A percentile compares a stretch with the other conserved stretches of the same genome.
Evolutionary conservation across 1,284 basidiomycete species (phyloP).

Genomic region (Phlebopus sp.): DNA sequence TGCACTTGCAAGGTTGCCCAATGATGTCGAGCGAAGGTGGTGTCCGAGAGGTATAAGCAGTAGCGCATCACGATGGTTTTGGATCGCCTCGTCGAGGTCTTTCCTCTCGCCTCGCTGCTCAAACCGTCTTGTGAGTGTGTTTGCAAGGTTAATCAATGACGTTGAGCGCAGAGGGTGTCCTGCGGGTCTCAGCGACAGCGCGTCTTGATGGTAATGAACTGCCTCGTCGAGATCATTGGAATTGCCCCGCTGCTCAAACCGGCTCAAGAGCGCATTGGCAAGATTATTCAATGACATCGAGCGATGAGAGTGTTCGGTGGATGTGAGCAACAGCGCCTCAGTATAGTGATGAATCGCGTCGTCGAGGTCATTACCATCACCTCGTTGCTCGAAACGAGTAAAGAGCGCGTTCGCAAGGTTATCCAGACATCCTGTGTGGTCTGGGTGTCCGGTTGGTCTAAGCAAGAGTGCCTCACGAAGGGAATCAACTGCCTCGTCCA

Average conservation of each 20-base stretch:
- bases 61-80: neutral
- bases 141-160: neutral
- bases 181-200: neutral
- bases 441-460: neutral
- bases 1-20: neutral
- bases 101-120: neutral
- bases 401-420: slow-evolving; percentile 18
- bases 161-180: neutral
- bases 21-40: neutral
- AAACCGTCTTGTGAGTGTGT: neutral
- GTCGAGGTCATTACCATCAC: slow-evolving; percentile 20
- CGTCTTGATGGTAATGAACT: slow-evolving; percentile 1
- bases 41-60: neutral
- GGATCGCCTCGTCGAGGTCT: neutral
- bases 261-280: slow-evolving; percentile 6
- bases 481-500: neutral
- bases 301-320: slow-evolving; percentile 2
- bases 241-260: slow-evolving; percentile 5
- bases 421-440: neutral
- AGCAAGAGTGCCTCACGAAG: no score
- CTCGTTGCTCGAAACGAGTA: slow-evolving; percentile 14
- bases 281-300: slow-evolving; percentile 1
- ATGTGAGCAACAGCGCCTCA: neutral
- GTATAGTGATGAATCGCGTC: slow-evolving; percentile 15
- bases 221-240: slow-evolving; percentile 9